A percentile compares a stretch with the other conserved stretches of the same genome.
Conservation (phyloP, 441 rosid species). For the Kokia cookei region DNA sequence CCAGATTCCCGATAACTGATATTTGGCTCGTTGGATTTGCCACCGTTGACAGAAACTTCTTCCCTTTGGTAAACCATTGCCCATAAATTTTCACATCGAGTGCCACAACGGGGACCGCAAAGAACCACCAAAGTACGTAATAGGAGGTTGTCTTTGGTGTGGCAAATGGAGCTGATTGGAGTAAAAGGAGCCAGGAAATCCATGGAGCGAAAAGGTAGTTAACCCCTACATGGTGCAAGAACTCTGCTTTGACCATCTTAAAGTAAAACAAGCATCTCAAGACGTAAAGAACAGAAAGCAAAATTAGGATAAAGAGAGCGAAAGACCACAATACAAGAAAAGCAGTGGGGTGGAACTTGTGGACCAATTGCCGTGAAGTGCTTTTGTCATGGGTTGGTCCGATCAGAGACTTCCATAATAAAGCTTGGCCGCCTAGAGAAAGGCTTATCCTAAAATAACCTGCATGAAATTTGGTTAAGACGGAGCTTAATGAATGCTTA, state of each 20-base stretch:
- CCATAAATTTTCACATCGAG: conserved; percentile 62
- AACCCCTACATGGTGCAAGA: conserved; percentile 48
- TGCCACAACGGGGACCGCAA: conserved; percentile 36
- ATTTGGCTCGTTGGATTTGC: conserved; percentile 62
- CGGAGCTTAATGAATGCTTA: conserved; percentile 19
- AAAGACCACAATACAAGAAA: conserved; percentile 48
- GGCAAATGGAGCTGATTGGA: conserved; percentile 37
- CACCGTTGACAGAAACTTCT: conserved; percentile 37
- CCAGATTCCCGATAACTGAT: conserved; percentile 57
- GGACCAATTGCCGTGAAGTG: conserved; percentile 24
- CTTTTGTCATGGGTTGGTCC: conserved; percentile 20
- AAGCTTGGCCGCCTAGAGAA: conserved; percentile 57
- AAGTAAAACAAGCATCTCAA: conserved; percentile 43
- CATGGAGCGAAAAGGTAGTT: conserved; percentile 50
- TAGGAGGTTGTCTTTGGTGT: conserved; percentile 15
- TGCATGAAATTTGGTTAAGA: conserved; percentile 48
- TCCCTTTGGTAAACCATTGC: conserved; percentile 65
- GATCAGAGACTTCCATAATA: conserved; percentile 52
- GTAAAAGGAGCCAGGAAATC: conserved; percentile 49
- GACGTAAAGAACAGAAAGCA: conserved; percentile 45
- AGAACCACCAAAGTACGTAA: conserved; percentile 37
- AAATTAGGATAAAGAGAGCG: conserved; percentile 34
- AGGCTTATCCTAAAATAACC: conserved; percentile 71
- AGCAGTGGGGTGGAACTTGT: conserved; percentile 38
- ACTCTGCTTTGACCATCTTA: conserved; percentile 48